Evolutionary conservation across 306 rosid genomes (phyloP).

Genomic region (Rosa persica): DNA sequence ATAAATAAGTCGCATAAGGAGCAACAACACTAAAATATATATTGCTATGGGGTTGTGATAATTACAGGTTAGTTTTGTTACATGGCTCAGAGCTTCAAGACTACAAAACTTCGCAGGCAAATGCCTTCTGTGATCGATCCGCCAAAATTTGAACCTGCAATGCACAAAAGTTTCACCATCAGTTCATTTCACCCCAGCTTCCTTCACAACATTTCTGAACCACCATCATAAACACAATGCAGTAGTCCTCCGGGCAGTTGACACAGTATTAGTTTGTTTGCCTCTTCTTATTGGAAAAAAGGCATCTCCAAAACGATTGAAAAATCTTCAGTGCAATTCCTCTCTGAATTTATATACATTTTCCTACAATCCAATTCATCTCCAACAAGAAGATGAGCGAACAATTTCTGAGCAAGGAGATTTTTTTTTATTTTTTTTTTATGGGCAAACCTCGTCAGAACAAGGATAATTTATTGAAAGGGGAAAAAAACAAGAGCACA

Average conservation of each 20-base stretch:
- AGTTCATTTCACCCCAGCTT: conserved; percentile 18
- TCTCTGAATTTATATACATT: not conserved
- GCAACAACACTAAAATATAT: not conserved
- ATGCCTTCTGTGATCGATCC: conserved; percentile 20
- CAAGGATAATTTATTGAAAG: no score
- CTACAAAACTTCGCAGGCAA: conserved; percentile 54
- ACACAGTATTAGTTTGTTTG: conserved; percentile 10
- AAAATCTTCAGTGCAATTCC: not conserved
- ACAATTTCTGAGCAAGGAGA: not conserved
- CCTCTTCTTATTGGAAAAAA: not conserved
- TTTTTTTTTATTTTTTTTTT: not conserved
- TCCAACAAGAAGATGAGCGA: not conserved
- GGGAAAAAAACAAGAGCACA: no score
- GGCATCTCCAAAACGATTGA: not conserved
- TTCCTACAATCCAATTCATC: not conserved
- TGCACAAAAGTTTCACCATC: conserved; percentile 27
- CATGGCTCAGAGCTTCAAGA: conserved; percentile 34
- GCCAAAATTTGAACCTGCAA: conserved; percentile 50
- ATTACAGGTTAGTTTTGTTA: conserved; percentile 52
- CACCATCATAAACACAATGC: conserved; percentile 10
- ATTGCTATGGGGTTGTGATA: conserved; percentile 22
- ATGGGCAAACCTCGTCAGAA: no score
- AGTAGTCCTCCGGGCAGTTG: conserved; percentile 23
- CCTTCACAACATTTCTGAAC: conserved; percentile 14
- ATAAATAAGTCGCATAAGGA: not conserved